Percentiles rank a stretch among this genome's conserved stretches.
Conservation (phyloP, 805 yeast genomes). For the Candida andamanensis region DNA sequence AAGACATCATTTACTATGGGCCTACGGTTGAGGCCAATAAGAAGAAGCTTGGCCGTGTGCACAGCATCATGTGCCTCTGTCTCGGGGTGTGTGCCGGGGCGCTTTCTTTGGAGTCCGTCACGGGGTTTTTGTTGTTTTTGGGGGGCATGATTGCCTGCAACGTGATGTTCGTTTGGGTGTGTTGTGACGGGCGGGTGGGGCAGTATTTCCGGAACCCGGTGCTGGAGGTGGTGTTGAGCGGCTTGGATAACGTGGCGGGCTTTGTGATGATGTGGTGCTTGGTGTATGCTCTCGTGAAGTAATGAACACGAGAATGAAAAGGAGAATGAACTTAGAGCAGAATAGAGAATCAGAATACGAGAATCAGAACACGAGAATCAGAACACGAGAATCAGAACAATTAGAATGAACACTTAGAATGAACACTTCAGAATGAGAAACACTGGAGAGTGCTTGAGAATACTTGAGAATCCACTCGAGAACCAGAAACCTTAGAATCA, state of each 20-base stretch:
- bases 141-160: conserved; percentile 30
- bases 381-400: no score
- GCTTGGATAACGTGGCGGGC: conserved; percentile 32
- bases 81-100: conserved; percentile 39
- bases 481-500: no score
- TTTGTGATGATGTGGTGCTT: conserved; percentile 46
- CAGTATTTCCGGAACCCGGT: conserved; percentile 26
- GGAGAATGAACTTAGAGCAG: no score
- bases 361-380: no score
- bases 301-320: no score
- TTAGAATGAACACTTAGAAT: no score
- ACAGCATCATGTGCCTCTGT: conserved; percentile 33
- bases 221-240: conserved; percentile 29
- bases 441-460: no score
- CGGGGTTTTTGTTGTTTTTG: conserved; percentile 33
- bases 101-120: conserved; percentile 30
- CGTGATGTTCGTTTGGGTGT: conserved; percentile 20
- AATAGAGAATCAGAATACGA: no score
- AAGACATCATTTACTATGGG: conserved; percentile 17
- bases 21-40: conserved; percentile 26
- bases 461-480: no score
- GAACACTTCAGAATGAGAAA: no score
- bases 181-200: conserved; percentile 27
- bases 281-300: conserved; percentile 37
- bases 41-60: conserved; percentile 25